Evolutionary conservation across 257 asterid species (phyloP).

Genomic region (Salvia miltiorrhiza): DNA sequence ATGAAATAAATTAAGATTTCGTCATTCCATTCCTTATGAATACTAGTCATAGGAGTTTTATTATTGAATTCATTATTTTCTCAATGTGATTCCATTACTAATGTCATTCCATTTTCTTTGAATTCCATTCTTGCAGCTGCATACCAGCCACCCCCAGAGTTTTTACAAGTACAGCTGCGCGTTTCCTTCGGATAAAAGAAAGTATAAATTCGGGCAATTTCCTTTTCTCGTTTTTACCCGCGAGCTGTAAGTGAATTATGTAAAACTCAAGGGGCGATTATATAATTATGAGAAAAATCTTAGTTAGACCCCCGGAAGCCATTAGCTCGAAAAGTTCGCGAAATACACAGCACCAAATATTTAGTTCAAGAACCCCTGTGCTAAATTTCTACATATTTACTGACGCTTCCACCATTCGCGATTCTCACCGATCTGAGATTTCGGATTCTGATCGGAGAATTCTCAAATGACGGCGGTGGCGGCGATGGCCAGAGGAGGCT

Average conservation of each 20-base stretch:
- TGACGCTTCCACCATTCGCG: constrained; percentile 9
- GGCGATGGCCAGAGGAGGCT: constrained; percentile 60
- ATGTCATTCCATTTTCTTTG: too few species aligned
- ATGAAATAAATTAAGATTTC: too few species aligned
- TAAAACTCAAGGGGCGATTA: background rate
- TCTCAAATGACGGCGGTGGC: constrained; percentile 40
- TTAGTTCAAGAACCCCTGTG: background rate
- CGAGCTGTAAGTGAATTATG: background rate
- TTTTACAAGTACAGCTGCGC: too few species aligned
- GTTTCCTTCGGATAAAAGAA: too few species aligned
- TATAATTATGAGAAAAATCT: background rate
- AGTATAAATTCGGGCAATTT: too few species aligned
- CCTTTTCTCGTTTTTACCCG: too few species aligned
- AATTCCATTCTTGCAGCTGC: too few species aligned
- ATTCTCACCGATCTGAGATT: constrained; percentile 35
- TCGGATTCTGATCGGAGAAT: constrained; percentile 22
- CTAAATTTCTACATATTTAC: background rate
- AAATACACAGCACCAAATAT: constrained; percentile 3
- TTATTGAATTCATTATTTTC: too few species aligned
- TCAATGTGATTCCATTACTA: too few species aligned
- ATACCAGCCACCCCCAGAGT: too few species aligned
- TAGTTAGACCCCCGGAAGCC: background rate
- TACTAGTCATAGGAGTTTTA: too few species aligned
- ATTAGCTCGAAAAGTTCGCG: background rate
- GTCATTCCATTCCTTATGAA: too few species aligned